Percentiles rank a stretch among this genome's conserved stretches.
phyloP scores from a whole-genome alignment of 1,284 basidiomycete genomes.

The Cerrena zonata region DNA sequence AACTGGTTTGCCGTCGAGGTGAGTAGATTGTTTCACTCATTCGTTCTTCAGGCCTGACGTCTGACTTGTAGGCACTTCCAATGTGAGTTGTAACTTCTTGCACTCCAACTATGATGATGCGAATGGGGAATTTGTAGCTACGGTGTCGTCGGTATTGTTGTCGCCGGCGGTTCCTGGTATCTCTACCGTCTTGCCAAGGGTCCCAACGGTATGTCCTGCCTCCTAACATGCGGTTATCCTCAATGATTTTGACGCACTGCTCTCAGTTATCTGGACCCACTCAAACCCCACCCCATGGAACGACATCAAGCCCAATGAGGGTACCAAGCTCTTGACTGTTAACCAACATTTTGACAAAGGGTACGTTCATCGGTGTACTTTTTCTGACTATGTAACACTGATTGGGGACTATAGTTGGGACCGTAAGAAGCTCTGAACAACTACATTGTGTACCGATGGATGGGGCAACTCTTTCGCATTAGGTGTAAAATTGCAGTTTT shows the following conservation, averaged over 20 bases:
- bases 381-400: not conserved
- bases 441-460: too few relatives aligned
- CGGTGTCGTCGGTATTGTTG: conserved; percentile 60
- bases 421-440: conserved; percentile 65
- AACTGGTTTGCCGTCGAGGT: conserved; percentile 83
- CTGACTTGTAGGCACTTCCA: conserved; percentile 56
- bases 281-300: conserved; percentile 78
- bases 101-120: not conserved
- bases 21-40: conserved; percentile 16
- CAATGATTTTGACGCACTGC: not conserved
- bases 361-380: conserved; percentile 34
- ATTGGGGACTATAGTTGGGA: conserved; percentile 49
- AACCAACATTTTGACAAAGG: conserved; percentile 70
- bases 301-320: conserved; percentile 63
- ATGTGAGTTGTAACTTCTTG: conserved; percentile 51
- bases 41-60: conserved; percentile 2
- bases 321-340: conserved; percentile 62
- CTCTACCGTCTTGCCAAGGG: conserved; percentile 64
- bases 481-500: too few relatives aligned
- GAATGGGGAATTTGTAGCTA: conserved; percentile 44
- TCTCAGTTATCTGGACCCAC: conserved; percentile 72
- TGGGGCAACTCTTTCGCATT: too few relatives aligned
- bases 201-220: conserved; percentile 49
- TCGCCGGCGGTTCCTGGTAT: conserved; percentile 70
- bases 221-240: not conserved